Evolutionary conservation across 768 basidiomycete species (phyloP), one percentile per base, ranked within the genome.

Genomic region (Boletellus sp.): DNA sequence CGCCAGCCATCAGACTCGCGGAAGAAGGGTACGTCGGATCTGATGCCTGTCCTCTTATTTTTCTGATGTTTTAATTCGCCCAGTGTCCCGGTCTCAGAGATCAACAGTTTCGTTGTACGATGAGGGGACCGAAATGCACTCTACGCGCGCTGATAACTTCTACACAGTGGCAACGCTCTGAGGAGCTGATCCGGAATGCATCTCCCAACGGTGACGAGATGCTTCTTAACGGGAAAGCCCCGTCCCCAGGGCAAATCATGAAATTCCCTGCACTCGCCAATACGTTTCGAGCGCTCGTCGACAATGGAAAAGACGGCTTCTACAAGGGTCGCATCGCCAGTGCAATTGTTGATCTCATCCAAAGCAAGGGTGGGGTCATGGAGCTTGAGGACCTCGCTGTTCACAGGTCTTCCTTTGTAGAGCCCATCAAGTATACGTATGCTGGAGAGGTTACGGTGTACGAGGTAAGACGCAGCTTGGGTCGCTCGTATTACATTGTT

Each of bases 371-470:
- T 16, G 96, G 96, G 17, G 79, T 94, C 8, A 94, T 99, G 94
- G 87, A 86, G 43, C 77, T 97, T 12, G 83, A 87, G n/a, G 96
- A 99, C 66, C 80, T 99, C 35, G 88, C 87, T n/a, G 75, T 77
- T 40, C 94, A 96, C 62, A 70, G 78, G 43, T 84, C 90, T 0
- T 74, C 83, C 4, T 80, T 90, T 34, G 90, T 97, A 16, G 81
- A 93, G 53, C 95, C 96, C 2, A 94, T 97, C 72, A 84, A 81
- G 50, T 95, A 95, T 65, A 92, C 87, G 2, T 98, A 90, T 58
- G 85, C 78, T 17, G 74, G 78, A 8, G 88, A 93, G 50, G 87
- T 97, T 7, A 92, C 93, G 0, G 74, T 98, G 0, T 92, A 92
- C 66, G 95, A 99, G 79, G 93, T 89, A 58, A 52, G 74, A 22